Base-by-base conservation (phyloP, 2,329 filamentous ascomycete species). In the Rhynchosporium agropyri region DNA sequence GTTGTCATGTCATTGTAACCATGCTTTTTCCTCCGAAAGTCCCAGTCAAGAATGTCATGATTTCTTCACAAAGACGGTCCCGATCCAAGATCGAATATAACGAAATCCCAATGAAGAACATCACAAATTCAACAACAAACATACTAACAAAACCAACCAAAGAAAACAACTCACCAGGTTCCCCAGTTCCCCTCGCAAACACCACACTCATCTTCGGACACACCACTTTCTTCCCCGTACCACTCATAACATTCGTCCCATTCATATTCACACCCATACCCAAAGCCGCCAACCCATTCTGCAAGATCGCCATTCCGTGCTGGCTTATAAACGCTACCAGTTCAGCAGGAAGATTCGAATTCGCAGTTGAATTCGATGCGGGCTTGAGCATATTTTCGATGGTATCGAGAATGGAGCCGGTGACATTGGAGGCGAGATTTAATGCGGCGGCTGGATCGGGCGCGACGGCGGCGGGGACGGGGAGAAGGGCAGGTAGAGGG, bases 181-280 rank as follows among this genome's bases (percentile, higher is more conserved):
- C 71, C 28, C 31, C 55, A 2, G 69, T 71, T 4, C 71, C 71
- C 12, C 67, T 65, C 1, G 71, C 71, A 63, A 71, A 72, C 7
- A 72, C 55, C 33, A 72, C 67, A 42, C 65, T 65, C 69, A 73
- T 68, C 26, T 61, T 61, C 36, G 70, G 64, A 70, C 71, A 73
- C 49, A 40, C 29, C 10, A 38, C 61, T 13, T n/a, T 20, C 6
- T 36, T 61, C 10, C 28, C 28, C n/a, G 20, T 69, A 1, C 57
- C 58, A 62, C 28, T 28, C n/a, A 20, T 69, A 1, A 53, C 58
- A 62, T 69, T 67, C 20, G 54, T 65, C 58, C 64, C n/a, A 26
- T 51, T 42, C 33, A 6, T 36, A 36, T 36, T 36, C 33, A 36
- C 33, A 20, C 20, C 20, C 9, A 36, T 36, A 5, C 33, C 33